Percentiles rank a stretch among this genome's conserved stretches.
These are phyloP conservation scores for Naganishia antarctica DNA, from an alignment of 768 basidiomycete genomes.

Conservation along the genomic window DNA sequence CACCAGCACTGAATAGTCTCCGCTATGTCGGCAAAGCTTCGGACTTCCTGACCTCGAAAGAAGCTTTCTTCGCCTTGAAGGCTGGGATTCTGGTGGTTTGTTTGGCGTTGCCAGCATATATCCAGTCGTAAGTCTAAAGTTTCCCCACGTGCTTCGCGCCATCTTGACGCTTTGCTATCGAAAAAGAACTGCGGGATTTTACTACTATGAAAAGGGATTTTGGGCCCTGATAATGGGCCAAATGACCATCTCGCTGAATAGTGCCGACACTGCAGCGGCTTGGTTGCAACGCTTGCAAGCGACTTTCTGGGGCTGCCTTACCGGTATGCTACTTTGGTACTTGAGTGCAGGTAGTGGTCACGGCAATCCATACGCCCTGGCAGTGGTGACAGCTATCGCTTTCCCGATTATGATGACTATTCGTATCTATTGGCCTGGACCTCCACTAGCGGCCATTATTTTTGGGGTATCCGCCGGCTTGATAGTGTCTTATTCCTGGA, in stretches of 20 bases:
- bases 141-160: not conserved
- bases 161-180: slow-evolving; percentile 9
- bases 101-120: slow-evolving; percentile 39
- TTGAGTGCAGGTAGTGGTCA: slow-evolving; percentile 60
- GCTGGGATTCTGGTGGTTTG: slow-evolving; percentile 39
- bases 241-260: slow-evolving; percentile 37
- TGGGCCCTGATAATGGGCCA: slow-evolving; percentile 28
- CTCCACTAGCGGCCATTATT: slow-evolving; percentile 63
- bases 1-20: slow-evolving; percentile 31
- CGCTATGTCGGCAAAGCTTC: slow-evolving; percentile 31
- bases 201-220: slow-evolving; percentile 41
- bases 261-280: slow-evolving; percentile 43
- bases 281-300: slow-evolving; percentile 39
- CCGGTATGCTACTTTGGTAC: slow-evolving; percentile 44
- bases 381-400: slow-evolving; percentile 62
- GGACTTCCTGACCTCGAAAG: slow-evolving; percentile 35
- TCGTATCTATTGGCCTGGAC: slow-evolving; percentile 68
- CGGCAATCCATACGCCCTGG: slow-evolving; percentile 67
- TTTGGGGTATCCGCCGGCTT: slow-evolving; percentile 41
- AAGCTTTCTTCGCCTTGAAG: slow-evolving; percentile 45
- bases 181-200: slow-evolving; percentile 36
- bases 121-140: slow-evolving; percentile 29
- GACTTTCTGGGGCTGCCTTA: slow-evolving; percentile 42
- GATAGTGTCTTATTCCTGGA: slow-evolving; percentile 45
- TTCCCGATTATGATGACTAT: slow-evolving; percentile 69